phyloP scores from a whole-genome alignment of 2,329 filamentous ascomycete genomes.

The Venturiaceae sp. region DNA sequence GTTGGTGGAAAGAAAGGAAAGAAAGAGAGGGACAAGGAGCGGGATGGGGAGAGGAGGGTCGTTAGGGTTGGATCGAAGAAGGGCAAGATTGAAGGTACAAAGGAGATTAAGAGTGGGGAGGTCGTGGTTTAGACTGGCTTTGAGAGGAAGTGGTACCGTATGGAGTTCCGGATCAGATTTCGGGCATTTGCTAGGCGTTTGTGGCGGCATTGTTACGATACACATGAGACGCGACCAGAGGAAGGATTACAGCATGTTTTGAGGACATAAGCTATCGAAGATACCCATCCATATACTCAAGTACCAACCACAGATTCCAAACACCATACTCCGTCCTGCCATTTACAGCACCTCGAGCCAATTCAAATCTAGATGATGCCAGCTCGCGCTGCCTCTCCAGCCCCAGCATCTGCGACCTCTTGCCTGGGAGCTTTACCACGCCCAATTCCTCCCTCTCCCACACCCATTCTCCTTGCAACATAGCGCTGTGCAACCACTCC shows the following conservation, averaged over 20 bases:
- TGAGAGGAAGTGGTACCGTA: no score
- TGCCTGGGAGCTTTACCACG: constrained; percentile 45
- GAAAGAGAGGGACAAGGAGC: constrained; percentile 16
- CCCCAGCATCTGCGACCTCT: constrained; percentile 45
- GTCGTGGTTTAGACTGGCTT: background rate
- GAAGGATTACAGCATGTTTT: background rate
- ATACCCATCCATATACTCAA: background rate
- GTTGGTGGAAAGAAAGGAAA: constrained; percentile 55
- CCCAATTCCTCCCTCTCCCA: constrained; percentile 66
- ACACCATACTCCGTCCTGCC: background rate
- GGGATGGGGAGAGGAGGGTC: constrained; percentile 1
- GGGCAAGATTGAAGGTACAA: constrained; percentile 18
- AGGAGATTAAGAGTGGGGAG: constrained; percentile 19
- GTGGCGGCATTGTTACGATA: background rate
- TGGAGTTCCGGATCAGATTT: no score
- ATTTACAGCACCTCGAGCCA: background rate
- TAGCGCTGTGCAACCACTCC: constrained; percentile 91
- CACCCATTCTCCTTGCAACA: constrained; percentile 89
- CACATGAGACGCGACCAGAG: background rate
- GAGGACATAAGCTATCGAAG: background rate
- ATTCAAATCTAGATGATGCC: constrained; percentile 19
- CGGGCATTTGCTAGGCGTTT: background rate
- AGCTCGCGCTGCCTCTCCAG: constrained; percentile 52
- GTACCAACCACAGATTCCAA: background rate
- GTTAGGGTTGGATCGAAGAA: background rate